phyloP scores from a whole-genome alignment of 2,329 filamentous ascomycete species.

The Trichophyton verrucosum region DNA sequence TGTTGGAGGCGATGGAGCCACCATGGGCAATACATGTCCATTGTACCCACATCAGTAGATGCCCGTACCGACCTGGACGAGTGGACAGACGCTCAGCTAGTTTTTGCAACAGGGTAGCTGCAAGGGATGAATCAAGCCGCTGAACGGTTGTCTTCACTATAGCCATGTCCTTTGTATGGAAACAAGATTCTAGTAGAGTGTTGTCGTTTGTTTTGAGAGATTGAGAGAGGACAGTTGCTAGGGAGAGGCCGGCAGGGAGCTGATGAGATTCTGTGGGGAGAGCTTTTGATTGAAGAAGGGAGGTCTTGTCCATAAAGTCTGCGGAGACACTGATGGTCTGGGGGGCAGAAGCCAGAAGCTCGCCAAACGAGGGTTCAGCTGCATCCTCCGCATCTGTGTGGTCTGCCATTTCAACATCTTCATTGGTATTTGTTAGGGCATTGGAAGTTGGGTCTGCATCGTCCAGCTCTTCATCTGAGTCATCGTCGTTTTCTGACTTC shows the following conservation, averaged over 20 bases:
- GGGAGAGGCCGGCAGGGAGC: conserved; percentile 60
- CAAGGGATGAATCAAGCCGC: conserved; percentile 72
- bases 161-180: conserved; percentile 62
- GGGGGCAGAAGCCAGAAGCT: conserved; percentile 58
- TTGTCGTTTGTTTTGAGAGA: conserved; percentile 85
- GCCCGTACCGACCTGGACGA: conserved; percentile 76
- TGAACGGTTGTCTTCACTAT: conserved; percentile 84
- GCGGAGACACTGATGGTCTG: conserved; percentile 62
- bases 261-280: conserved; percentile 40
- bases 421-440: conserved; percentile 7
- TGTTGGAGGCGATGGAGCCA: conserved; percentile 74
- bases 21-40: conserved; percentile 89
- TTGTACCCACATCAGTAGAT: conserved; percentile 88
- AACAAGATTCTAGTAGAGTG: conserved; percentile 79
- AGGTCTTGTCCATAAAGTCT: conserved; percentile 35
- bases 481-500: conserved; percentile 20
- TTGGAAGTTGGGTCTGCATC: conserved; percentile 7
- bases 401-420: conserved; percentile 25
- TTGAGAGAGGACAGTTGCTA: conserved; percentile 86
- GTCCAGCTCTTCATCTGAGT: conserved; percentile 11
- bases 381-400: conserved; percentile 33
- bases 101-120: conserved; percentile 64
- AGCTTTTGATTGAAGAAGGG: conserved; percentile 27
- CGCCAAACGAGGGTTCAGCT: conserved; percentile 66
- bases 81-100: conserved; percentile 78